phyloP scores from a whole-genome alignment of 2,329 filamentous ascomycete species.

The Parasarocladium wereldwijsianum region DNA sequence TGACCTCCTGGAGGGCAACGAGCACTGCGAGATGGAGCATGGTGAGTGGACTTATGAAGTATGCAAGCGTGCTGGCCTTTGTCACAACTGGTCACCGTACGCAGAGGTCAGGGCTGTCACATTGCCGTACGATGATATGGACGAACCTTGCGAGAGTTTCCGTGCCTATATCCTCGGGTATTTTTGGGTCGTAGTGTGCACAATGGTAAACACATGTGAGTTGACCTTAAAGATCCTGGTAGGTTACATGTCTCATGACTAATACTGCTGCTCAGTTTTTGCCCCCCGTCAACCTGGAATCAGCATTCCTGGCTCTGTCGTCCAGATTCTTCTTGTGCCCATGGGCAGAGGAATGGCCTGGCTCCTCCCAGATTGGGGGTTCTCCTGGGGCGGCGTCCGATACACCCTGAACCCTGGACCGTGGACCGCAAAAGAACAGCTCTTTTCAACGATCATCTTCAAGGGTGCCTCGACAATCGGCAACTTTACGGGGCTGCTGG shows the following conservation, averaged over 20 bases:
- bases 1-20: conserved; percentile 11
- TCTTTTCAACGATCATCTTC: conserved; percentile 24
- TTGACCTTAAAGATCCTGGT: not conserved
- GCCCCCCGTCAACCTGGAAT: conserved; percentile 7
- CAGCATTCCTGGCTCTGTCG: conserved; percentile 17
- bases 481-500: conserved; percentile 13
- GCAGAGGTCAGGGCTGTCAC: conserved; percentile 14
- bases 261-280: conserved; percentile 4
- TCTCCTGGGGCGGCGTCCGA: conserved; percentile 17
- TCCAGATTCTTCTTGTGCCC: conserved; percentile 28
- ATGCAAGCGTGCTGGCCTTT: conserved; percentile 11
- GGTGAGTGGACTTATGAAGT: conserved; percentile 14
- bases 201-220: conserved; percentile 7
- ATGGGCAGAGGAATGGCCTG: conserved; percentile 22
- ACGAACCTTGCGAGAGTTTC: conserved; percentile 14
- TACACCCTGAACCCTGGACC: conserved; percentile 24
- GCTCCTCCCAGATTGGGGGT: conserved; percentile 25
- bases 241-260: not conserved
- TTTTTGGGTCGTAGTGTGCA: conserved; percentile 13
- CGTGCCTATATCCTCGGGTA: conserved; percentile 14
- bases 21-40: conserved; percentile 12
- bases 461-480: conserved; percentile 11
- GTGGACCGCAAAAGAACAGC: conserved; percentile 27
- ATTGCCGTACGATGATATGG: conserved; percentile 13
- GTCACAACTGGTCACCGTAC: conserved; percentile 10